Base-by-base conservation (phyloP, 305 asterid species). In the Euphrasia arctica region DNA sequence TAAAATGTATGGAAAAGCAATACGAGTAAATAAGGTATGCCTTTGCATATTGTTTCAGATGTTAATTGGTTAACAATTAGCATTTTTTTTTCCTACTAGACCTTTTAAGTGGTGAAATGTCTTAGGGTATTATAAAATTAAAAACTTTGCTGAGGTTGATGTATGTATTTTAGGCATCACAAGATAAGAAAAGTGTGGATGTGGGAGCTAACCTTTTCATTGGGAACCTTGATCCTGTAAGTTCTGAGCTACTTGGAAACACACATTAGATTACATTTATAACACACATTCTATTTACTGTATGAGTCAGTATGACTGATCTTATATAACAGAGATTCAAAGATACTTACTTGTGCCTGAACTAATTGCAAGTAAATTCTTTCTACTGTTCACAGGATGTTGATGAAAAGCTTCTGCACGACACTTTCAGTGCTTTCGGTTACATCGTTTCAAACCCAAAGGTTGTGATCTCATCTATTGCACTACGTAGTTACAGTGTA, bases 191-290 rank as follows among this genome's bases (percentile, higher is more conserved):
- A 78, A 89, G 89, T 69, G 92, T 85, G 72, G 98, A 91, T 75
- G 95, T 91, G 14, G 98, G 98, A 71, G 98, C 98, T 62, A 91
- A 91, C 81, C 89, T 91, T 67, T 91, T 91, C 47, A 86, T 91
- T 58, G 98, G 98, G 66, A 91, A 91, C 75, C 98, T 91, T 66
- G 98, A 91, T 65, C 96, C 95, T 70, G 96, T 91, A 83, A 69
- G 54, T 28, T 25, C 42, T 27, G 59, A 31, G 15, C n/a, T 60
- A 15, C 25, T 6, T 34, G 3, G 50, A 34, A 5, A 25, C 42
- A 34, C 60, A 9, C 60, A 9, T 5, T 4, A 3, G 29, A 49
- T 34, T 13, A 42, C 22, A 12, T 8, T 47, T 49, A 49, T n/a
- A 6, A 6, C 9, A 15, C 15, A 63, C 29, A 47, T 28, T 39